These are phyloP conservation scores for Hebeloma cylindrosporum DNA, from an alignment of 768 basidiomycete genomes.

Conservation along the genomic window DNA sequence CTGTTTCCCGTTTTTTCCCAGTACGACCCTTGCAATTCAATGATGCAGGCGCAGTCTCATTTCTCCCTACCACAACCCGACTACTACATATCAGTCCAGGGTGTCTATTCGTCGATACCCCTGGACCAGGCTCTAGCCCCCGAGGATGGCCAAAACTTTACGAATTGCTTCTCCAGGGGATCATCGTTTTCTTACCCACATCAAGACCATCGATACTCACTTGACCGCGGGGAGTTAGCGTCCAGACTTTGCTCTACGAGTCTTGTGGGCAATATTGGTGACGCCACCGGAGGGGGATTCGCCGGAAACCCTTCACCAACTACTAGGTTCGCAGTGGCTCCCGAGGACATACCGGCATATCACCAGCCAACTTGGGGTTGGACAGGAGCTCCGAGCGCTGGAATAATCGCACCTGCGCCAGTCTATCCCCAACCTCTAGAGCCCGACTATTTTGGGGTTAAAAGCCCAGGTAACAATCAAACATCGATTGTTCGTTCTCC, in stretches of 20 bases:
- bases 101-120: slow-evolving; percentile 15
- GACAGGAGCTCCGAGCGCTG: slow-evolving; percentile 26
- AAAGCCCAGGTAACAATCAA: slow-evolving; percentile 21
- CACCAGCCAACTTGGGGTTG: slow-evolving; percentile 32
- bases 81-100: no score
- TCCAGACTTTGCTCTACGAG: slow-evolving; percentile 32
- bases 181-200: slow-evolving; percentile 46
- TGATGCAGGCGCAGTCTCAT: slow-evolving; percentile 41
- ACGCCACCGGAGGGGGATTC: slow-evolving; percentile 48
- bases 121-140: slow-evolving; percentile 33
- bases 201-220: slow-evolving; percentile 43
- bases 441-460: slow-evolving; percentile 26
- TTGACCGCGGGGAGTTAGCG: slow-evolving; percentile 40
- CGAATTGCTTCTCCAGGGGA: slow-evolving; percentile 50
- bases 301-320: slow-evolving; percentile 33
- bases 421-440: slow-evolving; percentile 26
- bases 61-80: slow-evolving; percentile 28
- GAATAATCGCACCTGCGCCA: slow-evolving; percentile 32
- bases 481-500: slow-evolving; percentile 33
- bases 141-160: slow-evolving; percentile 33
- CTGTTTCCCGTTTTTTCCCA: slow-evolving; percentile 36
- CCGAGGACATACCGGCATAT: slow-evolving; percentile 43
- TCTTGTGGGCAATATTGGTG: slow-evolving; percentile 33
- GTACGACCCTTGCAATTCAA: slow-evolving; percentile 22
- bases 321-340: slow-evolving; percentile 26